Base-by-base conservation (phyloP, 371 early-diverging fungal genomes). In the Fennellomyces sp. region DNA sequence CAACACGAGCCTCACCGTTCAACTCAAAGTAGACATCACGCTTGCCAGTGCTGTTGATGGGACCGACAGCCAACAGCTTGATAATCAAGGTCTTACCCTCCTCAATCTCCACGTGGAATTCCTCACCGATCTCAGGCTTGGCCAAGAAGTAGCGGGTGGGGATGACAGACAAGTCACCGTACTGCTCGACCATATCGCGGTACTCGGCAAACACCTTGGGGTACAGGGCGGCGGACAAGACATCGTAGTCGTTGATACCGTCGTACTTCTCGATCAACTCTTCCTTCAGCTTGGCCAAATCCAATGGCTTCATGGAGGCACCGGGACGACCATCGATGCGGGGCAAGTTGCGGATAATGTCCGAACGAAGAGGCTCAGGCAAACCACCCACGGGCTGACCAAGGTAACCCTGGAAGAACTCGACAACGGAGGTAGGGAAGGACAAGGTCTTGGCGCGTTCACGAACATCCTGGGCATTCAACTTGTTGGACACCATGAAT, bases 11-110 rank as follows among this genome's bases (percentile, higher is more conserved):
- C 73, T 97, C 96, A 64, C 97, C 97, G 70, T 97, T 97, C 59
- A 97, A 64, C 65, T 91, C 89, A 81, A 97, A 97, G 88, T 91
- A 97, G 28, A 97, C 95, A 68, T 97, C 96, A 48, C 96, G 89
- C 68, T 83, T 86, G 56, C 94, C 94, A 11, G 83, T 88, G 53
- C 76, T 73, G 70, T 94, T 86, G 58, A 93, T 75, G 35, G 91
- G 91, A 29, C 95, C 95, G 21, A 94, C 86, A 17, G 97, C 94
- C 56, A 95, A 74, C 52, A 92, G 78, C 84, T 93, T 91, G 75
- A 96, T 85, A 63, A 95, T 94, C 50, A 96, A 66, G 5, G 88
- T 94, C 87, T 93, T 93, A 64, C 96, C 97, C 63, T 86, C 86
- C 61, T 94, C 95, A 52, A 95, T 81, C 60, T 91, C 82, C 29